Base-by-base conservation (phyloP, 2,329 filamentous ascomycete genomes). In the Claviceps capensis region DNA sequence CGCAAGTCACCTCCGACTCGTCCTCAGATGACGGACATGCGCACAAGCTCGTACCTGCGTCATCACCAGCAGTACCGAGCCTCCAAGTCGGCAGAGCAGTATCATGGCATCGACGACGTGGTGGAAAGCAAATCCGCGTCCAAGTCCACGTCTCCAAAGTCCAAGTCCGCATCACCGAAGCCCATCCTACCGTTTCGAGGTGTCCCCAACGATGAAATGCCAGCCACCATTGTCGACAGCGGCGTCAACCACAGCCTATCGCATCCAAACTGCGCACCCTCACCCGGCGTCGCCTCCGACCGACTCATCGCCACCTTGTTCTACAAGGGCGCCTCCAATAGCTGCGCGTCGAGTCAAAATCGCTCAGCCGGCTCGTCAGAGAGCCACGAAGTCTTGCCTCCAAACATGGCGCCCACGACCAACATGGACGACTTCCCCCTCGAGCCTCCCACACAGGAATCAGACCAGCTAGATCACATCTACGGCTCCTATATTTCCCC, bases 401-500 rank as follows among this genome's bases (percentile, higher is more conserved):
- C 72, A 49, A 77, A 81, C 70, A 66, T 83, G 61, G 77, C 79
- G 17, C 78, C 82, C 8, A 78, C 80, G 48, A 75, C 72, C 58
- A 73, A 76, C 57, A 71, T 76, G 52, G 74, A 77, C n/a, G 69
- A 70, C 56, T 81, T 81, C 59, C 78, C 81, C 23, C 72, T 82
- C 49, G 78, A 83, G 63, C 73, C 77, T 53, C 72, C 79, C 54
- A 72, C 73, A 51, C 67, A 73, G 58, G 73, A 81, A 61, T 60
- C 63, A 14, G 72, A 82, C 65, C 71, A 79, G 52, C 73, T 83
- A 50, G 80, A 84, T 60, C 78, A 82, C 55, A 72, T 83, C 17
- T 84, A 84, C 59, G 81, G 81, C 55, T 81, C 78, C 19, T 81
- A 81, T 60, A 76, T 83, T 61, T 82, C 79, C 17, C 78, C 80